These are phyloP conservation scores for Aspergillus sparsus DNA, from an alignment of 495 filamentous ascomycete species.

Conservation along the genomic window DNA sequence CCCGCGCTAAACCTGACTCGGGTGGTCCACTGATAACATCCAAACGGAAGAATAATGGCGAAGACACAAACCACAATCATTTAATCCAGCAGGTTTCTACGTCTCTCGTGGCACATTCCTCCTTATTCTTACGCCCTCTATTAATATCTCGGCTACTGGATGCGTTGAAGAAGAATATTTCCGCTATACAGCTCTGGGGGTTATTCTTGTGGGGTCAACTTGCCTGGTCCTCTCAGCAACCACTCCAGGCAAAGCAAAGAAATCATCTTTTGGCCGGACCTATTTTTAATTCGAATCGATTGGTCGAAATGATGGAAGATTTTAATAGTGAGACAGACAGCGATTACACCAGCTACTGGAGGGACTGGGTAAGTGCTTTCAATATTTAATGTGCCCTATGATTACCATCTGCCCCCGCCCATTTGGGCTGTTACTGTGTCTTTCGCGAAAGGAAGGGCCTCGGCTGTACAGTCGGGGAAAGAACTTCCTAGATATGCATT, in stretches of 20 bases:
- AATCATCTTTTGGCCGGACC: slow-evolving; percentile 25
- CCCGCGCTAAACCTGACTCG: slow-evolving; percentile 32
- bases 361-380: slow-evolving; percentile 83
- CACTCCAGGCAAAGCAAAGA: slow-evolving; percentile 28
- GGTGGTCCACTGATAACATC: slow-evolving; percentile 31
- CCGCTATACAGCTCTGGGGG: slow-evolving; percentile 33
- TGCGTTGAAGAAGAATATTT: slow-evolving; percentile 24
- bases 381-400: slow-evolving; percentile 5
- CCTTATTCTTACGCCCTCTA: background rate
- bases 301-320: slow-evolving; percentile 72
- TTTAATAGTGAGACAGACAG: slow-evolving; percentile 97
- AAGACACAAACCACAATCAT: slow-evolving; percentile 27
- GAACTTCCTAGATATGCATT: background rate
- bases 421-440: slow-evolving; percentile 2
- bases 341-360: slow-evolving; percentile 99
- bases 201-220: slow-evolving; percentile 29
- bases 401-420: background rate
- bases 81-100: slow-evolving; percentile 5
- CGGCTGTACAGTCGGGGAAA: background rate
- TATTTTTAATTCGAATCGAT: slow-evolving; percentile 9
- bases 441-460: slow-evolving; percentile 12
- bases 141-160: slow-evolving; percentile 6
- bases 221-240: slow-evolving; percentile 37
- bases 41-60: slow-evolving; percentile 17
- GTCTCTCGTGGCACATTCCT: background rate